A percentile compares a stretch with the other conserved stretches of the same genome.
Conservation (phyloP, 495 filamentous ascomycete genomes). For the Rostrohypoxylon terebratum region DNA sequence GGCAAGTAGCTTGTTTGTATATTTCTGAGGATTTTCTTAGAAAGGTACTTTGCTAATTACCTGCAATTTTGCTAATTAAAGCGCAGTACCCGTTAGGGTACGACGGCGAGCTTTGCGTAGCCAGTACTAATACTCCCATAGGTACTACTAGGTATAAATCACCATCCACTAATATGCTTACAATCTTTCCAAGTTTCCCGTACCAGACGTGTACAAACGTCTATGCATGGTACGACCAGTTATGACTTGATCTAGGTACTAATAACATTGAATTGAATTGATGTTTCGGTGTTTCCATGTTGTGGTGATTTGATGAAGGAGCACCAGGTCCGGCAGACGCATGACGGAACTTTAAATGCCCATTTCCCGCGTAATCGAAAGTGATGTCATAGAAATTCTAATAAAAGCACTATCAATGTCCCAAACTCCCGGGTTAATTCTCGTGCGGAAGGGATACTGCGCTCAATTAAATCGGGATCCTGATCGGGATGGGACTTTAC, state of each 20-base stretch:
- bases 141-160: too few species aligned
- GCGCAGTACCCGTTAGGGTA: too few species aligned
- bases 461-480: slow-evolving; percentile 37
- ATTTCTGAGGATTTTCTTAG: too few species aligned
- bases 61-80: too few species aligned
- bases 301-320: neutral
- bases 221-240: neutral
- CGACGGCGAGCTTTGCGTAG: too few species aligned
- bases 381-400: slow-evolving; percentile 43
- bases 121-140: too few species aligned
- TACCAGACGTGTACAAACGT: neutral
- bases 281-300: too few species aligned
- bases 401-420: slow-evolving; percentile 21
- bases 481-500: slow-evolving; percentile 27
- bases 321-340: neutral
- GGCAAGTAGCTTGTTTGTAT: too few species aligned
- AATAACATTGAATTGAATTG: too few species aligned
- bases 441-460: slow-evolving; percentile 24
- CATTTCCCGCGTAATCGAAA: slow-evolving; percentile 27
- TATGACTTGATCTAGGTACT: too few species aligned
- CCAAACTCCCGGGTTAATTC: slow-evolving; percentile 27
- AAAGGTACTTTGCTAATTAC: too few species aligned
- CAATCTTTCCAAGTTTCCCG: neutral
- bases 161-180: neutral
- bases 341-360: neutral